These are phyloP conservation scores for Toxicodendron radicans DNA, from an alignment of 345 rosid genomes.

Conservation along the genomic window DNA sequence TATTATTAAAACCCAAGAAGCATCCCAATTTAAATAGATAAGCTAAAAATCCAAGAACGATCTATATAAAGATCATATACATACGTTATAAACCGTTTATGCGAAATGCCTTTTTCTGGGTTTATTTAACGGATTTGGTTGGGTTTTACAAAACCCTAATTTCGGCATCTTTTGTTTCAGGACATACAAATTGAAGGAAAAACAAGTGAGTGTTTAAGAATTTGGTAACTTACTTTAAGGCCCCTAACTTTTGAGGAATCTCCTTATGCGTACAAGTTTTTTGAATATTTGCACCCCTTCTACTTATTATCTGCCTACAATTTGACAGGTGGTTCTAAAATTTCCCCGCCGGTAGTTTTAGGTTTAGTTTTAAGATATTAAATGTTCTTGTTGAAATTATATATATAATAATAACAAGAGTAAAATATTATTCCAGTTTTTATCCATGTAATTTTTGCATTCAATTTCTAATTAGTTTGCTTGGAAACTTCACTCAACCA, in stretches of 20 bases:
- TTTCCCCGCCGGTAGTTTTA: too few species aligned
- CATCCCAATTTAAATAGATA: too few species aligned
- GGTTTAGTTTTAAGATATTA: too few species aligned
- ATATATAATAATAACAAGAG: too few species aligned
- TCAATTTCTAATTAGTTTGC: too few species aligned
- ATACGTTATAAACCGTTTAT: not conserved
- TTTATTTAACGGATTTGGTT: not conserved
- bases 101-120: not conserved
- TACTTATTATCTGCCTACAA: too few species aligned
- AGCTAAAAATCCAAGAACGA: not conserved
- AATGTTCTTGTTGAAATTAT: too few species aligned
- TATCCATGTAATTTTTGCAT: too few species aligned
- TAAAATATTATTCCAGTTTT: too few species aligned
- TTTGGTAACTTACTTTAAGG: not conserved
- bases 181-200: not conserved
- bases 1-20: not conserved
- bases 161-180: not conserved
- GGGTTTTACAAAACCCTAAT: conserved; percentile 2
- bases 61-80: not conserved
- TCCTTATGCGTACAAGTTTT: not conserved
- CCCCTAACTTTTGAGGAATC: not conserved
- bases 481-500: too few species aligned
- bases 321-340: too few species aligned
- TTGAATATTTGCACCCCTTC: not conserved
- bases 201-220: not conserved